Conservation (phyloP, 2,329 filamentous ascomycete genomes). For the Fusarium miscanthi region DNA sequence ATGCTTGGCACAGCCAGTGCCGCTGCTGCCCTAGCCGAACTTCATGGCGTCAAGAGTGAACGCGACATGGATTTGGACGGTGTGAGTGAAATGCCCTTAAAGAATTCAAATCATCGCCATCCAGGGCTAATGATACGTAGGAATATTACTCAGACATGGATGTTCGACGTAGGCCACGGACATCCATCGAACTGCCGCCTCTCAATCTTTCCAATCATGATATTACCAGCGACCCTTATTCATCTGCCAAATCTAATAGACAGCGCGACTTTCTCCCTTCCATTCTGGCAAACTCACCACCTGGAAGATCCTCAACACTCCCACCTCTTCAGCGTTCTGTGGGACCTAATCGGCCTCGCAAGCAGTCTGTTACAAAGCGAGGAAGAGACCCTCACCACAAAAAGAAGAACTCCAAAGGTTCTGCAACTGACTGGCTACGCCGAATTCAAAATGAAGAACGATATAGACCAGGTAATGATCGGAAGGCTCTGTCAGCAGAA, state of each 20-base stretch:
- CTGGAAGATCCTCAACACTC: conserved; percentile 87
- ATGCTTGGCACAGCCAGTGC: conserved; percentile 74
- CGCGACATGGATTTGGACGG: conserved; percentile 82
- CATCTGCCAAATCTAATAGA: conserved; percentile 68
- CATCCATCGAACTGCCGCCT: conserved; percentile 78
- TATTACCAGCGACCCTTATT: conserved; percentile 80
- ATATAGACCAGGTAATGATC: conserved; percentile 73
- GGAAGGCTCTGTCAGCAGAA: conserved; percentile 89
- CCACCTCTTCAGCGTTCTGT: conserved; percentile 82
- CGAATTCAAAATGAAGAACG: conserved; percentile 71
- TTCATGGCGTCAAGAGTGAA: conserved; percentile 80
- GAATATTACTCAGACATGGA: conserved; percentile 80
- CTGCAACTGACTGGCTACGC: conserved; percentile 74
- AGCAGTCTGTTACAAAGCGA: conserved; percentile 86
- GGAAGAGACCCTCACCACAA: conserved; percentile 82
- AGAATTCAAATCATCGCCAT: conserved; percentile 30
- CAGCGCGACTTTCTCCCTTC: conserved; percentile 84
- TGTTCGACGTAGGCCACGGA: conserved; percentile 70
- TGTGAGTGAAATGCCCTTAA: conserved; percentile 62
- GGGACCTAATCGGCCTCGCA: conserved; percentile 79
- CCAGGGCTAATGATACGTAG: conserved; percentile 48
- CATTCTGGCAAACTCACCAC: conserved; percentile 82
- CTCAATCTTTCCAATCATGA: conserved; percentile 68
- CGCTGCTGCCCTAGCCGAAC: conserved; percentile 86
- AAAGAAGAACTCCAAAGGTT: conserved; percentile 77